Conservation (phyloP, 768 basidiomycete species). For the Pseudohyphozyma bogoriensis region DNA sequence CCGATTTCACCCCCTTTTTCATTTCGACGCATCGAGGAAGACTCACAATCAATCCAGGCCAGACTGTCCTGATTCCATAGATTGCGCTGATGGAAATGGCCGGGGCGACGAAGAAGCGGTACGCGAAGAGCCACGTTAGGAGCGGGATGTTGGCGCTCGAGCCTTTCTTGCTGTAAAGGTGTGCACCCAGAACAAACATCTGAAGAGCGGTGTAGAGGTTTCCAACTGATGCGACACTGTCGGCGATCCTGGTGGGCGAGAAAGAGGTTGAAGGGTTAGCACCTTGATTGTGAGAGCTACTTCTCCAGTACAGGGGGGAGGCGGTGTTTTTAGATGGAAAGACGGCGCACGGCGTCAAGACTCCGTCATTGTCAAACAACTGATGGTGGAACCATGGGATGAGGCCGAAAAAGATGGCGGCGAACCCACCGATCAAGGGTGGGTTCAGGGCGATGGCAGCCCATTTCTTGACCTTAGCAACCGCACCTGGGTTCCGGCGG, state of each 20-base stretch:
- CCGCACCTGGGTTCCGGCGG: no score
- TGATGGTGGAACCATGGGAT: conserved; percentile 31
- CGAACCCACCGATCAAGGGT: conserved; percentile 35
- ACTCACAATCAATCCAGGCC: not conserved
- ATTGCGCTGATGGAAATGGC: conserved; percentile 27
- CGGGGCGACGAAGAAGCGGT: conserved; percentile 35
- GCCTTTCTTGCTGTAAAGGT: conserved; percentile 33
- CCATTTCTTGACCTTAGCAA: not conserved
- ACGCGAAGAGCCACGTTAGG: conserved; percentile 34
- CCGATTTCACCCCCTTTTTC: not conserved
- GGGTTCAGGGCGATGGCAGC: conserved; percentile 34
- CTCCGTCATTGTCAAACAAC: conserved; percentile 32
- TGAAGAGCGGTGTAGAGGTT: conserved; percentile 36
- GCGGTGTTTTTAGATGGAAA: no score
- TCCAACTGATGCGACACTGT: conserved; percentile 28
- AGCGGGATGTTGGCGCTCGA: conserved; percentile 26
- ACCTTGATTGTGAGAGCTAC: not conserved
- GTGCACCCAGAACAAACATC: conserved; percentile 36
- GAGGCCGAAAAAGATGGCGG: conserved; percentile 34
- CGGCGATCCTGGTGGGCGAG: conserved; percentile 14
- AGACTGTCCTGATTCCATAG: not conserved
- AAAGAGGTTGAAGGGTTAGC: not conserved
- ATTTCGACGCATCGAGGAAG: not conserved
- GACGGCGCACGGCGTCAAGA: conserved; percentile 24
- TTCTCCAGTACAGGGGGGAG: not conserved